Conservation (phyloP, 1,284 basidiomycete species). For the Clitocybe nebularis region DNA sequence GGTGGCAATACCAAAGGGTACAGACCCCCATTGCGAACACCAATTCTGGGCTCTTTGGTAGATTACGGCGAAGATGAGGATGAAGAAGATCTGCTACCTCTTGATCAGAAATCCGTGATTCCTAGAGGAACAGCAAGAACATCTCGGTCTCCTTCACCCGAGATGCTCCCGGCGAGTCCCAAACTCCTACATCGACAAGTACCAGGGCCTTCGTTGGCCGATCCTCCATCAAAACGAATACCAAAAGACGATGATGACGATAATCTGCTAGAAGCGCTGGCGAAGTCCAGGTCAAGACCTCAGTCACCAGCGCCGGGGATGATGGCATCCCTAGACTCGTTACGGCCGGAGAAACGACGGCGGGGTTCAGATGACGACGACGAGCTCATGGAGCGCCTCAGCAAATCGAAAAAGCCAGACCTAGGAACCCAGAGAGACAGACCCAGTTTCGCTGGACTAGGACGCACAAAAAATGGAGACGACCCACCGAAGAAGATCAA, state of each 20-base stretch:
- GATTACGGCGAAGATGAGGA: slow-evolving; percentile 73
- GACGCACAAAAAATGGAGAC: slow-evolving; percentile 45
- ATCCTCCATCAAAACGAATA: slow-evolving; percentile 35
- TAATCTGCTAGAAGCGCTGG: slow-evolving; percentile 49
- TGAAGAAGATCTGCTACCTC: slow-evolving; percentile 24
- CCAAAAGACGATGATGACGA: slow-evolving; percentile 49
- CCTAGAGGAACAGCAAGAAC: slow-evolving; percentile 11
- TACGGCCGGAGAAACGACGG: slow-evolving; percentile 63
- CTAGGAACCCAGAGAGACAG: slow-evolving; percentile 42
- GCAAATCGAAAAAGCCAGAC: slow-evolving; percentile 48
- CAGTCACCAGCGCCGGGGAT: slow-evolving; percentile 42
- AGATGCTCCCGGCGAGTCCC: slow-evolving; percentile 31
- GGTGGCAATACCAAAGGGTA: slow-evolving; percentile 34
- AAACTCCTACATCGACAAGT: slow-evolving; percentile 39
- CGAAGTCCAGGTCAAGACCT: slow-evolving; percentile 37
- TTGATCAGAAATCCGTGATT: slow-evolving; percentile 4
- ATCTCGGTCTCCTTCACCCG: slow-evolving; percentile 20
- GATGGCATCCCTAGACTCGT: slow-evolving; percentile 27
- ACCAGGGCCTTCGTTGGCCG: slow-evolving; percentile 18
- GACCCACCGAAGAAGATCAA: slow-evolving; percentile 76
- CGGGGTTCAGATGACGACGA: slow-evolving; percentile 62
- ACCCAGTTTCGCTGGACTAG: slow-evolving; percentile 22
- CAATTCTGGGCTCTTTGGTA: slow-evolving; percentile 55
- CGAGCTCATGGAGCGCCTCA: slow-evolving; percentile 52
- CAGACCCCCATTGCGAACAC: slow-evolving; percentile 43